A percentile compares a stretch with the other conserved stretches of the same genome.
These are phyloP conservation scores for Evansstolkia leycettana DNA, from an alignment of 495 filamentous ascomycete genomes.

Conservation along the genomic window DNA sequence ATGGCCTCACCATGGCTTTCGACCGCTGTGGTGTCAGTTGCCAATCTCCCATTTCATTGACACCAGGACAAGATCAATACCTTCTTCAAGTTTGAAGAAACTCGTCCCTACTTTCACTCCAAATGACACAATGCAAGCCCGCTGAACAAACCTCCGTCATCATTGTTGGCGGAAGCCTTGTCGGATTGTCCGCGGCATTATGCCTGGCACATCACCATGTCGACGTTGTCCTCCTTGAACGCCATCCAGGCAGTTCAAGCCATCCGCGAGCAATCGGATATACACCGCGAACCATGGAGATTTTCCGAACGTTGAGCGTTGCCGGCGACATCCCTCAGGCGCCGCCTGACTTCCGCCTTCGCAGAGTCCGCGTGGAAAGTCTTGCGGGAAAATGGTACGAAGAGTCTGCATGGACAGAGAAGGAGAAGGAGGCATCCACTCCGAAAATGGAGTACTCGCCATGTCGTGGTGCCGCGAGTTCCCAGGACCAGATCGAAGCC, in stretches of 20 bases:
- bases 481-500: constrained; percentile 20
- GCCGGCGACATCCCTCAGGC: constrained; percentile 14
- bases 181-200: constrained; percentile 20
- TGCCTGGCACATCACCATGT: constrained; percentile 13
- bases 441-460: constrained; percentile 7
- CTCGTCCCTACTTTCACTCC: too few relatives aligned
- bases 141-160: constrained; percentile 12
- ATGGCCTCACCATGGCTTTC: too few relatives aligned
- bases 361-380: constrained; percentile 16
- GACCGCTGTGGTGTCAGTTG: too few relatives aligned
- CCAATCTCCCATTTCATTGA: too few relatives aligned
- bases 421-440: constrained; percentile 3
- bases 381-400: constrained; percentile 16
- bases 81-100: too few relatives aligned
- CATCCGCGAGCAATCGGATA: constrained; percentile 24
- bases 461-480: constrained; percentile 10
- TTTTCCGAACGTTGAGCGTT: constrained; percentile 16
- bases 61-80: too few relatives aligned
- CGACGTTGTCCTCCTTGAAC: constrained; percentile 18
- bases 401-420: constrained; percentile 14
- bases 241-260: constrained; percentile 11
- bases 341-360: constrained; percentile 11
- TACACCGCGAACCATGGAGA: constrained; percentile 23
- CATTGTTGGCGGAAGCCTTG: constrained; percentile 19
- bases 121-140: too few relatives aligned